Percentiles rank a stretch among this genome's conserved stretches.
These are phyloP conservation scores for Nakazawaea wickerhamii DNA, from an alignment of 805 yeast species.

Conservation along the genomic window DNA sequence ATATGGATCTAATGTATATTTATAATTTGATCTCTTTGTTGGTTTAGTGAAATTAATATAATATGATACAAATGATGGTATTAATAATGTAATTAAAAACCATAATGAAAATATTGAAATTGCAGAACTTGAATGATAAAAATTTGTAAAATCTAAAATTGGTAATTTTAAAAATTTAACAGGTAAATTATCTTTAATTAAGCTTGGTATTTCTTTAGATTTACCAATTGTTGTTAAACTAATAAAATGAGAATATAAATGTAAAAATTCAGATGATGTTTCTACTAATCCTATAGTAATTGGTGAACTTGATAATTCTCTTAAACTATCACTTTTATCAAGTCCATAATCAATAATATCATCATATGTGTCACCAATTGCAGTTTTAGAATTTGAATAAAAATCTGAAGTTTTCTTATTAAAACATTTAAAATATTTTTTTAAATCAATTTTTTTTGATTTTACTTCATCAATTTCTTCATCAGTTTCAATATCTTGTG, in stretches of 20 bases:
- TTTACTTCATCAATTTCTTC: background rate
- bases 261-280: conserved; percentile 3
- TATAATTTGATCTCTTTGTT: conserved; percentile 30
- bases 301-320: conserved; percentile 11
- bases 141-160: conserved; percentile 32
- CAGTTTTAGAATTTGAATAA: background rate
- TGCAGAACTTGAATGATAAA: conserved; percentile 23
- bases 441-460: conserved; percentile 24
- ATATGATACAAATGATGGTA: conserved; percentile 41
- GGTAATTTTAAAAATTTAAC: conserved; percentile 17
- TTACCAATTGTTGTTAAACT: conserved; percentile 9
- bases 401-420: background rate
- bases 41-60: conserved; percentile 48
- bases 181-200: conserved; percentile 22
- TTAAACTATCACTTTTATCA: conserved; percentile 10
- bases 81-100: conserved; percentile 32
- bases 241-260: conserved; percentile 3
- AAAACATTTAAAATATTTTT: conserved; percentile 1
- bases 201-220: conserved; percentile 19
- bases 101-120: conserved; percentile 34
- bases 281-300: background rate
- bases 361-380: background rate
- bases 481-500: background rate
- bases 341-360: conserved; percentile 3
- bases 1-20: conserved; percentile 44